These are phyloP conservation scores for Mucor indicus DNA, from an alignment of 371 early-diverging fungal species.

Conservation along the genomic window DNA sequence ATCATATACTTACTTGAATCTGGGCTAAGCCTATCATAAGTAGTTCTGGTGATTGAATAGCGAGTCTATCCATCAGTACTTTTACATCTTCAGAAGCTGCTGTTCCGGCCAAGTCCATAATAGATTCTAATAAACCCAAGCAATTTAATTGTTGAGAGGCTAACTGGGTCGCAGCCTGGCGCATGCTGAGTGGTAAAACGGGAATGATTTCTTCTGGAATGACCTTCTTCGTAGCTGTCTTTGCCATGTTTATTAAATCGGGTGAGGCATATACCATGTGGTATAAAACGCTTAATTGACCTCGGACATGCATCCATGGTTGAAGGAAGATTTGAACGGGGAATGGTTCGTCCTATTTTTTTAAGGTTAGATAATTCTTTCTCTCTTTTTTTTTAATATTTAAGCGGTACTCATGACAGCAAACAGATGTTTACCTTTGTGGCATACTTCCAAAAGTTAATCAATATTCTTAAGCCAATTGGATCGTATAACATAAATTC, in stretches of 20 bases:
- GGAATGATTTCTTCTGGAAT: constrained; percentile 50
- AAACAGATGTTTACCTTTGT: constrained; percentile 62
- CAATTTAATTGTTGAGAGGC: constrained; percentile 70
- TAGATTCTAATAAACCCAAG: constrained; percentile 66
- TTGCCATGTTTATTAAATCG: constrained; percentile 47
- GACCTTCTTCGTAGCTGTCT: constrained; percentile 40
- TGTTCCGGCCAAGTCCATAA: constrained; percentile 60
- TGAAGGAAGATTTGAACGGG: constrained; percentile 71
- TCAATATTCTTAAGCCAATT: constrained; percentile 57
- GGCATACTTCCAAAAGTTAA: constrained; percentile 58
- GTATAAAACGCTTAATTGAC: constrained; percentile 71
- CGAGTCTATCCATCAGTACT: constrained; percentile 59
- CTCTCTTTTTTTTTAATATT: neutral
- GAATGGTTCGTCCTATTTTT: constrained; percentile 45
- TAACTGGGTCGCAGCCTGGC: constrained; percentile 47
- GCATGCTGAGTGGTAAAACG: constrained; percentile 40
- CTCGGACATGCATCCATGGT: constrained; percentile 70
- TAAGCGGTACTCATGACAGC: too few relatives aligned
- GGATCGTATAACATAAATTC: constrained; percentile 61
- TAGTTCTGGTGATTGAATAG: constrained; percentile 74
- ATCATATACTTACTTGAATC: constrained; percentile 35
- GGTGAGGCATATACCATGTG: constrained; percentile 59
- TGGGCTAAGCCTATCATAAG: constrained; percentile 75
- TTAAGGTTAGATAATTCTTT: neutral
- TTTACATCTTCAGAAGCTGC: constrained; percentile 61